Evolutionary conservation across 2,329 filamentous ascomycete genomes (phyloP).

Genomic region (Arachnomyces sp.): DNA sequence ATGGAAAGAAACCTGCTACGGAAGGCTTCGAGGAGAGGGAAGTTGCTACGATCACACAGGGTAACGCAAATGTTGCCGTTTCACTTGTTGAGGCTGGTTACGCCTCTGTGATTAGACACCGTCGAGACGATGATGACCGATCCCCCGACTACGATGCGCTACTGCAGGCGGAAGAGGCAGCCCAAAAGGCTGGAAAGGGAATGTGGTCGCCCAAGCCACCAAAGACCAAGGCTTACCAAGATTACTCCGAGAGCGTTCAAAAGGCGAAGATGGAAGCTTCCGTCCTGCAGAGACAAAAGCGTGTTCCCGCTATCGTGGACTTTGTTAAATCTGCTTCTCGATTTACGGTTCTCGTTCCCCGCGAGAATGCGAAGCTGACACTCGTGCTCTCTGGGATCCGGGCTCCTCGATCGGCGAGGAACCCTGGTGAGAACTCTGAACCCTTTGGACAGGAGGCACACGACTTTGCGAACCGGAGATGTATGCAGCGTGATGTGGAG

Average conservation of each 20-base stretch:
- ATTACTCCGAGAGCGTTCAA: constrained; percentile 85
- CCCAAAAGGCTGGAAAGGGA: constrained; percentile 81
- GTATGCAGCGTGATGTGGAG: constrained; percentile 90
- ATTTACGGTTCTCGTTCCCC: constrained; percentile 84
- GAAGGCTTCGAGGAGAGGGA: constrained; percentile 93
- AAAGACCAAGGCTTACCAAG: constrained; percentile 71
- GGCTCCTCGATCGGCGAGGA: constrained; percentile 76
- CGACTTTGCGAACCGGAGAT: constrained; percentile 79
- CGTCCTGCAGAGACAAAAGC: constrained; percentile 80
- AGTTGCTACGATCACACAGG: constrained; percentile 76
- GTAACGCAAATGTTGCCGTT: constrained; percentile 80
- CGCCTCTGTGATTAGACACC: constrained; percentile 87
- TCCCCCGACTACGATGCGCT: constrained; percentile 79
- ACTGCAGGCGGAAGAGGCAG: constrained; percentile 42
- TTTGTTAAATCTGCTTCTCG: constrained; percentile 96
- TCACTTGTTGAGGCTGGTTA: constrained; percentile 85
- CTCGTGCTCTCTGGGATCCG: constrained; percentile 90
- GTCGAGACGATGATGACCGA: constrained; percentile 87
- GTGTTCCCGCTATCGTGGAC: constrained; percentile 86
- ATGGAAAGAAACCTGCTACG: constrained; percentile 80
- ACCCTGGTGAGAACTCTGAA: constrained; percentile 71
- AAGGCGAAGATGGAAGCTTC: constrained; percentile 93
- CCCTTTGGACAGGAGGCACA: constrained; percentile 92
- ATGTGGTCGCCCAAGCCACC: constrained; percentile 91
- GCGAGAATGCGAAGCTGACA: constrained; percentile 89